phyloP scores from a whole-genome alignment of 2,329 filamentous ascomycete species.

The Sclerotinia nivalis region DNA sequence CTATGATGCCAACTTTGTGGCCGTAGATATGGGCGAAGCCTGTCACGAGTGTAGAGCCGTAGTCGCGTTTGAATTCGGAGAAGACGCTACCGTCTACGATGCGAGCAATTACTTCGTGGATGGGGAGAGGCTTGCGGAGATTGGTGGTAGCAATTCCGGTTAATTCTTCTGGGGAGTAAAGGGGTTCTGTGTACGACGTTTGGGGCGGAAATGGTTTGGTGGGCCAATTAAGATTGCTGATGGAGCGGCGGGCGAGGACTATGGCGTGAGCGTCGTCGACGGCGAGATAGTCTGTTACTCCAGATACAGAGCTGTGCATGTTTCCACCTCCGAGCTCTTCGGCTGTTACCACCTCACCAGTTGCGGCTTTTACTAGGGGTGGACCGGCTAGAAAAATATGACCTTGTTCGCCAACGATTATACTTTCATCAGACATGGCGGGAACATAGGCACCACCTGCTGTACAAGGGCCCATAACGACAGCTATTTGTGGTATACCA shows the following conservation, averaged over 20 bases:
- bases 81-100: slow-evolving; percentile 91
- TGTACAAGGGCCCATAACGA: slow-evolving; percentile 97
- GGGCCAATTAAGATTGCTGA: slow-evolving; percentile 90
- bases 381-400: slow-evolving; percentile 96
- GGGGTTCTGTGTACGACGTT: slow-evolving; percentile 67
- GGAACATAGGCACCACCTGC: slow-evolving; percentile 95
- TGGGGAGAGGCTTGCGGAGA: slow-evolving; percentile 79
- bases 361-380: slow-evolving; percentile 92
- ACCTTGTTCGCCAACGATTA: slow-evolving; percentile 94
- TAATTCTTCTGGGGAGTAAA: slow-evolving; percentile 78
- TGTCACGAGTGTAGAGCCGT: slow-evolving; percentile 85
- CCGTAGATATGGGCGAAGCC: slow-evolving; percentile 90
- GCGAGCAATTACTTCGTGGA: slow-evolving; percentile 87
- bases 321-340: slow-evolving; percentile 90
- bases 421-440: slow-evolving; percentile 95
- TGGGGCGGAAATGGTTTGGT: slow-evolving; percentile 45
- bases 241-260: slow-evolving; percentile 77
- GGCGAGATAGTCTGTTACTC: slow-evolving; percentile 92
- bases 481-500: slow-evolving; percentile 89
- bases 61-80: slow-evolving; percentile 90
- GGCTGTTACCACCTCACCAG: slow-evolving; percentile 85
- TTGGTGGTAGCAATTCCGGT: slow-evolving; percentile 89
- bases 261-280: slow-evolving; percentile 93
- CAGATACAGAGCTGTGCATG: slow-evolving; percentile 86
- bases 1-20: slow-evolving; percentile 86